Evolutionary conservation across 768 basidiomycete genomes (phyloP), one percentile per base, ranked within the genome.

Genomic region (Tulasnella sp.): DNA sequence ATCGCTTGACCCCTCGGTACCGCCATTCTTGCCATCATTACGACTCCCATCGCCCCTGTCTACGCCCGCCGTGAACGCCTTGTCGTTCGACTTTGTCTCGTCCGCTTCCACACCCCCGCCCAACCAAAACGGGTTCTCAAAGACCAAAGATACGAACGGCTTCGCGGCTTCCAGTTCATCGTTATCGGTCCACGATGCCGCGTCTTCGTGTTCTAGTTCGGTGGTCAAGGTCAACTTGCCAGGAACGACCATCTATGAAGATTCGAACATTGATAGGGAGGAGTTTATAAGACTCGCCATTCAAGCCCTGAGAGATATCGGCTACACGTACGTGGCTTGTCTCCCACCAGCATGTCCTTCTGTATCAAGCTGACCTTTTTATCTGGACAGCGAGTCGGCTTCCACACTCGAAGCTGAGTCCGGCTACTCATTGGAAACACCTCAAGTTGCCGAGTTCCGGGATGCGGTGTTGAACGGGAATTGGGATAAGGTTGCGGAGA

Each of bases 341-440:
- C 55, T n/a, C 25, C 8, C 19, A 6, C 35, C 32, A n/a, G n/a
- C n/a, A 31, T 46, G 15, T 39, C 31, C 43, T 57, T 27, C 31
- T 43, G 25, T 19, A 56, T 37, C 55, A 21, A 7, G 49, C 31
- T 59, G 17, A 6, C 35, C 35, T 25, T 29, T 37, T 45, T 39
- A 25, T 21, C 29, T 63, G 9, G 59, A 25, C 65, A 97, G 92
- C 59, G 85, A 91, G 73, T 84, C 89, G 23, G 92, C 92, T 23
- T 78, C 82, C 15, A 85, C 84, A 1, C 76, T 97, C 52, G 90
- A 96, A 70, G 85, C 83, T 4, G 92, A 97, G 70, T 96, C 92
- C 6, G 93, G 92, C 5, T 94, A 88, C 70, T 73, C 80, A 36
- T 78, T 93, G 72, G 91, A 96, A 66, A 75, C 81, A 19, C 71